Evolutionary conservation across 148 eudicot species (phyloP).

Genomic region (Selenicereus undatus): DNA sequence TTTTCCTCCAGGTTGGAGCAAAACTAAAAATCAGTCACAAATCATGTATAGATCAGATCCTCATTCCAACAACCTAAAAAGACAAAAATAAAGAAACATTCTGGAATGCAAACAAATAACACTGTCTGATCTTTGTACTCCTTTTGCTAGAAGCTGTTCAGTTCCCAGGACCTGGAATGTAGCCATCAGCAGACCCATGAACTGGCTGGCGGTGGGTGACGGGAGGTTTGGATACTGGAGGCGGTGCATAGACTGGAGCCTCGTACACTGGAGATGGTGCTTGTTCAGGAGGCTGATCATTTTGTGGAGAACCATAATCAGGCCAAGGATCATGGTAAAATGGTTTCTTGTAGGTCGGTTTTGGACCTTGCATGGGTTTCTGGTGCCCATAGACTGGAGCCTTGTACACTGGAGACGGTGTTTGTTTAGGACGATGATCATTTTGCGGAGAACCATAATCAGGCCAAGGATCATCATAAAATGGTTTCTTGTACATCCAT

Average conservation of each 20-base stretch:
- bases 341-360: not conserved
- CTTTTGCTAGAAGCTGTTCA: too few species aligned
- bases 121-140: not conserved
- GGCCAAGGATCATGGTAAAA: not conserved
- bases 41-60: not conserved
- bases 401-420: not conserved
- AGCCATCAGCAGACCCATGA: not conserved
- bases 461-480: not conserved
- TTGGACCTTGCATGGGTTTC: not conserved
- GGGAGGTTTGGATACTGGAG: not conserved
- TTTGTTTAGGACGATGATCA: not conserved
- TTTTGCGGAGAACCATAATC: not conserved
- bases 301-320: not conserved
- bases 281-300: not conserved
- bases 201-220: not conserved
- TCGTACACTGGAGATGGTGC: not conserved
- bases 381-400: not conserved
- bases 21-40: not conserved
- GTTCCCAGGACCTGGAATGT: slow-evolving; percentile 5
- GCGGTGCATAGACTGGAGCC: slow-evolving; percentile 1
- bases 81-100: too few species aligned
- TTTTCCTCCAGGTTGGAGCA: too few species aligned
- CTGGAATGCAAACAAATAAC: not conserved
- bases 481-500: not conserved
- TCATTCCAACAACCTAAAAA: too few species aligned